Percentiles rank a stretch among this genome's conserved stretches.
These are phyloP conservation scores for Zygnema circumcarinatum DNA, from an alignment of 139 green algal species.

Conservation along the genomic window DNA sequence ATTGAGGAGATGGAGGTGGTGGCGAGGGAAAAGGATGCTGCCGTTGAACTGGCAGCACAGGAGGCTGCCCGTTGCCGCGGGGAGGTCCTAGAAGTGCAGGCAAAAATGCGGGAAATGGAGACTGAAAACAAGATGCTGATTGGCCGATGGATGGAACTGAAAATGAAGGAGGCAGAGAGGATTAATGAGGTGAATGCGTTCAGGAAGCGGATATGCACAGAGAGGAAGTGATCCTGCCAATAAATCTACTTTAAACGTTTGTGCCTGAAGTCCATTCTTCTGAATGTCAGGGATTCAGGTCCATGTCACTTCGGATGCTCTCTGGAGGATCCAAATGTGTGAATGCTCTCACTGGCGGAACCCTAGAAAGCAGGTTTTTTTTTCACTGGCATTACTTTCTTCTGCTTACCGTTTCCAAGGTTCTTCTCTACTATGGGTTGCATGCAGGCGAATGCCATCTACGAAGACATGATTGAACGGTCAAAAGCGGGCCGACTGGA, in stretches of 20 bases:
- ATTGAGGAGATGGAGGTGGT: constrained; percentile 27
- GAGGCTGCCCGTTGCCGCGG: constrained; percentile 34
- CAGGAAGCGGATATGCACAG: not conserved
- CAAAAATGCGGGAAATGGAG: constrained; percentile 14
- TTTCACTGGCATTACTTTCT: too few relatives aligned
- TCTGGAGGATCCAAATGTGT: too few relatives aligned
- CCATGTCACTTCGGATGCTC: too few relatives aligned
- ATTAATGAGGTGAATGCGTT: constrained; percentile 64
- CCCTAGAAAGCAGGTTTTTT: too few relatives aligned
- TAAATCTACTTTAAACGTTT: too few relatives aligned
- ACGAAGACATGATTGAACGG: constrained; percentile 54
- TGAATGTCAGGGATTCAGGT: too few relatives aligned
- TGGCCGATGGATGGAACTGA: constrained; percentile 58
- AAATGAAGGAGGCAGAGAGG: constrained; percentile 59
- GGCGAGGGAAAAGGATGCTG: constrained; percentile 21
- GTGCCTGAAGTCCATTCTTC: not conserved
- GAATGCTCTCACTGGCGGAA: too few relatives aligned
- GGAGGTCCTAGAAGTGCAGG: constrained; percentile 24
- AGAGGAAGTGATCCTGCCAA: too few relatives aligned
- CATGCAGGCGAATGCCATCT: constrained; percentile 51
- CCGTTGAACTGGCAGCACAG: constrained; percentile 43
- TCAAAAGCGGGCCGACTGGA: constrained; percentile 24
- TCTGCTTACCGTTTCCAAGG: too few relatives aligned
- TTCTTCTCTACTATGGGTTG: not conserved
- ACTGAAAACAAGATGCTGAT: constrained; percentile 58